Evolutionary conservation across 106 monocot genomes (phyloP).

Genomic region (Dendrobium huoshanense): DNA sequence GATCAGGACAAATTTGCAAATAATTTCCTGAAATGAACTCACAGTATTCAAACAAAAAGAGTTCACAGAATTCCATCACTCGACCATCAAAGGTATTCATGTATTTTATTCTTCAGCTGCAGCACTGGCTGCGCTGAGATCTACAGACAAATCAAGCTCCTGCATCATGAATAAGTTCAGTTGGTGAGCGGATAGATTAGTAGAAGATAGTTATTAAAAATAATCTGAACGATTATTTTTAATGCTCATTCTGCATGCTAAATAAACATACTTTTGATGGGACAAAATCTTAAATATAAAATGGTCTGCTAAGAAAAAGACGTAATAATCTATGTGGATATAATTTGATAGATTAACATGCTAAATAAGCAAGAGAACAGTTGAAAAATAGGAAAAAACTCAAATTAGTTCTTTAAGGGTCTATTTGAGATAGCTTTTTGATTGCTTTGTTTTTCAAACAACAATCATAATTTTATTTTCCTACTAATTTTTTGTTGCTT

Average conservation of each 20-base stretch:
- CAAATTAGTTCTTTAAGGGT: no score
- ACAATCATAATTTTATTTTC: no score
- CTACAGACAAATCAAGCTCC: conserved; percentile 60
- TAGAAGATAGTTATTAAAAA: no score
- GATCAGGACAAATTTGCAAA: neutral
- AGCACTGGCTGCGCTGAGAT: conserved; percentile 75
- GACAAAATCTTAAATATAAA: no score
- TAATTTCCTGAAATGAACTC: neutral
- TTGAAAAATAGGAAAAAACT: no score
- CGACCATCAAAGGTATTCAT: neutral
- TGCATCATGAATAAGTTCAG: conserved; percentile 15
- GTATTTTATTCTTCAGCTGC: conserved; percentile 39
- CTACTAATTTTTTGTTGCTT: no score
- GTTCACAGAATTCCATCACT: neutral
- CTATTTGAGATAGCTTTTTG: no score
- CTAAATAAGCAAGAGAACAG: neutral
- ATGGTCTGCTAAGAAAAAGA: no score
- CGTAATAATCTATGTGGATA: neutral
- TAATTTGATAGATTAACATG: neutral
- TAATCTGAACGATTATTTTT: no score
- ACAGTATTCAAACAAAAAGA: neutral
- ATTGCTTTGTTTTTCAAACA: no score
- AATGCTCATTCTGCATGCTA: neutral
- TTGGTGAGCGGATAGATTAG: no score
- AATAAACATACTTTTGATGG: no score